These are phyloP conservation scores for Pulveroboletus sp. DNA, from an alignment of 768 basidiomycete species.

Conservation along the genomic window DNA sequence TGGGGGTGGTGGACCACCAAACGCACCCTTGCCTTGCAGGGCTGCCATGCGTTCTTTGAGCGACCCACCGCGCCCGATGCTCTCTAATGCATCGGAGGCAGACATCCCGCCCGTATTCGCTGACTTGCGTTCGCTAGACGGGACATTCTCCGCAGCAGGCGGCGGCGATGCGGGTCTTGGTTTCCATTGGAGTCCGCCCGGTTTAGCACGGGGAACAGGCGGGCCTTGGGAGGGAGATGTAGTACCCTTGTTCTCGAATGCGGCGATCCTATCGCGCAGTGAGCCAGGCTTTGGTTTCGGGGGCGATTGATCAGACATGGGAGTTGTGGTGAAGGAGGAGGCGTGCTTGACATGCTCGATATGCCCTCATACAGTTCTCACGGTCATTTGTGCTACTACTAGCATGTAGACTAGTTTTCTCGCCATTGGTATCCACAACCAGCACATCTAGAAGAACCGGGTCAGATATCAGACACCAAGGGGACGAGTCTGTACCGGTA, in stretches of 20 bases:
- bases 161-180: constrained; percentile 53
- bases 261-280: constrained; percentile 84
- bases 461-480: background rate
- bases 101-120: constrained; percentile 53
- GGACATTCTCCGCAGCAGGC: constrained; percentile 27
- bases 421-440: constrained; percentile 67
- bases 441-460: constrained; percentile 45
- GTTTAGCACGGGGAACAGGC: constrained; percentile 47
- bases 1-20: constrained; percentile 55
- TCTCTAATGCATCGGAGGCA: constrained; percentile 84
- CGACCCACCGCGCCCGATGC: constrained; percentile 76
- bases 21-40: constrained; percentile 78
- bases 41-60: constrained; percentile 96
- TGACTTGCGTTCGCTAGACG: constrained; percentile 22
- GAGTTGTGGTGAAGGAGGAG: constrained; percentile 15
- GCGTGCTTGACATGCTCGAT: constrained; percentile 20
- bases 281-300: constrained; percentile 72
- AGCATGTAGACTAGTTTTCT: constrained; percentile 51
- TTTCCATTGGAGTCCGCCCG: constrained; percentile 69
- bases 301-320: constrained; percentile 62
- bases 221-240: constrained; percentile 31
- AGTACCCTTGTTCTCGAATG: constrained; percentile 68
- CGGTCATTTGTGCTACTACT: constrained; percentile 9
- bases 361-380: constrained; percentile 15
- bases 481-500: constrained; percentile 45